Base-by-base conservation (phyloP, 1,284 basidiomycete genomes). In the Ganoderma sinense region DNA sequence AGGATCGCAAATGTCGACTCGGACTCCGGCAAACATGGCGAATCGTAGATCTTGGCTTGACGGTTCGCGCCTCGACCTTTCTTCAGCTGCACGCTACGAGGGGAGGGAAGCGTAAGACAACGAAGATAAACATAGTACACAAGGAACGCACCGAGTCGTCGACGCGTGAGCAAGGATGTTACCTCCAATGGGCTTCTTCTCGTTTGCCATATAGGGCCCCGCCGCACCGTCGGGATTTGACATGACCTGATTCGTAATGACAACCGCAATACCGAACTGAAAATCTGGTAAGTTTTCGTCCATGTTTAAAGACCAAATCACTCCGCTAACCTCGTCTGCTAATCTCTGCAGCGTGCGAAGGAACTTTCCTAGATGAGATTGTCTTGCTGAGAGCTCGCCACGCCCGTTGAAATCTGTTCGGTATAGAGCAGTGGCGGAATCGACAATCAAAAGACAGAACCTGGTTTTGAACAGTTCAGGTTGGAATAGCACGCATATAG, bases 211-310 rank as follows among this genome's bases (percentile, higher is more conserved):
- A 77, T 96, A 97, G 62, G 94, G 94, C 11, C 93, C 94, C 31
- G 94, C 94, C n/a, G 94, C 91, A 16, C 94, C 95, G 78, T 99
- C 98, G 1, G 98, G 97, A 74, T 93, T 97, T 20, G 98, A 98
- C 86, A 99, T 98, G 70, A 99, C 98, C 82, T 99, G 98, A 80
- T 99, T 99, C 6, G 96, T 97, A 65, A 99, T 92, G 4, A 99
- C 97, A 20, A 99, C 97, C 0, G 97, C 97, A 36, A 99, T 95
- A 40, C 97, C 98, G 78, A 96, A 99, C 96, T 97, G 71, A 26
- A 43, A 14, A 23, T 11, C 73, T 6, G 31, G 70, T 39, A 40
- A 69, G n/a, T 70, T 26, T 20, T 55, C 51, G 45, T 10, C 36
- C 48, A 18, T 60, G 29, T 53, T 3, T 31, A 48, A 33, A 53